phyloP scores from a whole-genome alignment of 139 green algal genomes.

The Diplosphaera chodatii region DNA sequence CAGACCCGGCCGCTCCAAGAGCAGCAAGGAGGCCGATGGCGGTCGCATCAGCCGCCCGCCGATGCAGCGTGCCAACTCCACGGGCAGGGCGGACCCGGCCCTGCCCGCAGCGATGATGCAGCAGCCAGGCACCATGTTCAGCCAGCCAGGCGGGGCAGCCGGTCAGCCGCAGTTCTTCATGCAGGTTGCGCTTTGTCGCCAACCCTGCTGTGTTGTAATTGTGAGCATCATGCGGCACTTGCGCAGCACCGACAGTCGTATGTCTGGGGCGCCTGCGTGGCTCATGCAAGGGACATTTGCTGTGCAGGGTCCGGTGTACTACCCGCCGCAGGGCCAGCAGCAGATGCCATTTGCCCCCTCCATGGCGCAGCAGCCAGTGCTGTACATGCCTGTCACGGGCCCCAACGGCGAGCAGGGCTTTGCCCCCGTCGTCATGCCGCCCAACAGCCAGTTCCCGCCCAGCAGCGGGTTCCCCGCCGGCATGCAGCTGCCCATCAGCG shows the following conservation, averaged over 20 bases:
- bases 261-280: no score
- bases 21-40: background rate
- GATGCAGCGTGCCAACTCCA: background rate
- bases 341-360: background rate
- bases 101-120: no score
- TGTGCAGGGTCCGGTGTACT: background rate
- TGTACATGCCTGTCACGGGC: background rate
- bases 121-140: background rate
- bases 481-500: background rate
- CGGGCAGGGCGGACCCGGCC: background rate
- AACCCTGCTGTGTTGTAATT: no score
- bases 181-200: no score
- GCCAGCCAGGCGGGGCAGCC: background rate
- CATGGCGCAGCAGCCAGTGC: background rate
- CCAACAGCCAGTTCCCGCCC: background rate
- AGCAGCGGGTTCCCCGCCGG: no score
- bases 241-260: no score
- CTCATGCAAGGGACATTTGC: no score
- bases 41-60: no score
- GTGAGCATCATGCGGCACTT: no score
- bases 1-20: background rate
- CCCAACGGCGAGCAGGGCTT: background rate
- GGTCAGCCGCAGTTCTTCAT: background rate
- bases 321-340: background rate
- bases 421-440: background rate